A percentile compares a stretch with the other conserved stretches of the same genome.
These are phyloP conservation scores for Ramaria rubella DNA, from an alignment of 768 basidiomycete species.

Conservation along the genomic window DNA sequence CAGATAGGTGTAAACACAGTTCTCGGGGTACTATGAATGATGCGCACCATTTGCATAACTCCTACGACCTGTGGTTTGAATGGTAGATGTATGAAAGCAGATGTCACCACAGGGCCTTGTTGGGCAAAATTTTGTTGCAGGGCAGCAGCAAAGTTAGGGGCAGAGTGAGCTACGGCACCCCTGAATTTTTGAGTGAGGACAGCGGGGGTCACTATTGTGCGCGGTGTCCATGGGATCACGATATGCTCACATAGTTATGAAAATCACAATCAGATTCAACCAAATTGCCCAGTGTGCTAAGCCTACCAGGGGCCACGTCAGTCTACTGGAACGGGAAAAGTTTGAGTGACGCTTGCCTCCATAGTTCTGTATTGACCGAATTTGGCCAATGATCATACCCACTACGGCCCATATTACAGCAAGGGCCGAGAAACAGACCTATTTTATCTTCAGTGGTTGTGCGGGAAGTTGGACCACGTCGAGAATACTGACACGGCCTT, in stretches of 20 bases:
- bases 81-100: constrained; percentile 17
- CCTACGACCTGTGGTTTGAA: constrained; percentile 43
- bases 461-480: too few species aligned
- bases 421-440: constrained; percentile 27
- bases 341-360: constrained; percentile 20
- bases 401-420: constrained; percentile 52
- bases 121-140: constrained; percentile 27
- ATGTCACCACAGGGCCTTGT: constrained; percentile 32
- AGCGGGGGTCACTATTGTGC: too few species aligned
- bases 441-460: too few species aligned
- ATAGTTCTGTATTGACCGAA: constrained; percentile 50
- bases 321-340: neutral
- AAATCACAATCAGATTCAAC: constrained; percentile 50
- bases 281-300: constrained; percentile 29
- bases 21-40: neutral
- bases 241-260: constrained; percentile 48
- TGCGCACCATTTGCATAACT: constrained; percentile 51
- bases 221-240: too few species aligned
- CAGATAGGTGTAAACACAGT: neutral
- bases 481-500: constrained; percentile 36
- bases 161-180: constrained; percentile 47
- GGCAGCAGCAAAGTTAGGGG: constrained; percentile 46
- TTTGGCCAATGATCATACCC: constrained; percentile 53
- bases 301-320: neutral
- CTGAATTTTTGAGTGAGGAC: neutral